Evolutionary conservation across 148 eudicot genomes (phyloP), one percentile per base, ranked within the genome.

Genomic region (Heliamphora exappendiculata): DNA sequence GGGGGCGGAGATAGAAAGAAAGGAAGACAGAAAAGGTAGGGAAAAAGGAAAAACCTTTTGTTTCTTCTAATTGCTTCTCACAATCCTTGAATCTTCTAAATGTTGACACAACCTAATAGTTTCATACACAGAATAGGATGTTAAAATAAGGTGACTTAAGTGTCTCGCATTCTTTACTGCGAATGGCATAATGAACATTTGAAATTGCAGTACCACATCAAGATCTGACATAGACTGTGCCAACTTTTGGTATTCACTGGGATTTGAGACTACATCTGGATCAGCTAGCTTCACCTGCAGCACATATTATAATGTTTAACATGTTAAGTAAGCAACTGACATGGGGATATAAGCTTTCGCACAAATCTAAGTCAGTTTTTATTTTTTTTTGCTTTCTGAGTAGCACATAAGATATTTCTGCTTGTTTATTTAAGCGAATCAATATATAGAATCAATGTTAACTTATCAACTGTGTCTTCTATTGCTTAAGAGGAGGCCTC

Each of bases 141-240:
- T 7, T 57, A 76, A 19, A 26, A 26, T 42, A 58, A 47, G 67
- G 37, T 58, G 31, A 50, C 26, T 45, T 33, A 65, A 47, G 51
- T 71, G 58, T 39, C 74, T 58, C 45, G 26, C 33, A 20, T 60
- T 45, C 17, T 53, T 51, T 28, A 55, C 14, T 65, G 41, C 8
- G 22, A 9, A 22, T 2, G 45, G 33, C 31, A 75, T 12, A 37
- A 36, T 47, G 10, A 62, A 44, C 60, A 78, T 54, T 36, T 36
- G 62, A 74, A 58, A 73, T 7, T 53, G 29, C 14, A 62, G 51
- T 85, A 95, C 99, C 94, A 86, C 97, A 73, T 93, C 89, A 65
- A 96, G 99, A 74, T 96, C 99, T 47, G 98, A 57, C 82, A 93
- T 70, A n/a, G 97, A 96, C 71, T 89, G 94, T 22, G 94, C 99